phyloP scores from a whole-genome alignment of 1,284 basidiomycete genomes.

The Tausonia pullulans region DNA sequence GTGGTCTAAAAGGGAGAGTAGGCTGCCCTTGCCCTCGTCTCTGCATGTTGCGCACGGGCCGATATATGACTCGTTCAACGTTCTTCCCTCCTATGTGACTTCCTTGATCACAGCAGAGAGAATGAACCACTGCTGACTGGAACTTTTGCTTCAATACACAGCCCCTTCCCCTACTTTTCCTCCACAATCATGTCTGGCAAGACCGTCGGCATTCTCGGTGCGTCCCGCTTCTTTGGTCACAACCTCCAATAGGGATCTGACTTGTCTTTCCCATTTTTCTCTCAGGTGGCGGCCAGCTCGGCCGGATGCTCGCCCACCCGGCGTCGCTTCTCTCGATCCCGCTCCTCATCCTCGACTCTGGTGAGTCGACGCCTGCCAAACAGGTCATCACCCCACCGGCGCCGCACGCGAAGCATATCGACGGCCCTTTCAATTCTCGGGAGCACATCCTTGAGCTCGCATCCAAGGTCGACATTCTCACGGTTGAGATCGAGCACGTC shows the following conservation, averaged over 20 bases:
- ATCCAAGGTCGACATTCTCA: conserved; percentile 71
- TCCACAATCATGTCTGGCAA: conserved; percentile 28
- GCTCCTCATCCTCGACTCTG: conserved; percentile 78
- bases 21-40: too few species aligned
- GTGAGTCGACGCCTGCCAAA: conserved; percentile 73
- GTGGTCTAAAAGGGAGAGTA: too few species aligned
- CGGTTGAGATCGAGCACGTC: conserved; percentile 97
- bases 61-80: too few species aligned
- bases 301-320: conserved; percentile 90
- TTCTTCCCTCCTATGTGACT: too few species aligned
- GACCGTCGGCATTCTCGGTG: conserved; percentile 36
- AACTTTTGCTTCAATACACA: background rate
- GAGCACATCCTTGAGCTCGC: conserved; percentile 73
- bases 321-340: conserved; percentile 80
- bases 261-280: background rate
- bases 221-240: conserved; percentile 8
- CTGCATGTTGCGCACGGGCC: too few species aligned
- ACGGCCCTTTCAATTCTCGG: conserved; percentile 80
- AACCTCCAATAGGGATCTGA: background rate
- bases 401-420: conserved; percentile 52
- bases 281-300: conserved; percentile 89
- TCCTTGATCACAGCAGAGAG: too few species aligned
- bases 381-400: conserved; percentile 58
- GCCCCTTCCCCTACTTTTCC: too few species aligned
- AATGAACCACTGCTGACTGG: too few species aligned